phyloP scores from a whole-genome alignment of 2,329 filamentous ascomycete genomes.

The Alternaria sp. region DNA sequence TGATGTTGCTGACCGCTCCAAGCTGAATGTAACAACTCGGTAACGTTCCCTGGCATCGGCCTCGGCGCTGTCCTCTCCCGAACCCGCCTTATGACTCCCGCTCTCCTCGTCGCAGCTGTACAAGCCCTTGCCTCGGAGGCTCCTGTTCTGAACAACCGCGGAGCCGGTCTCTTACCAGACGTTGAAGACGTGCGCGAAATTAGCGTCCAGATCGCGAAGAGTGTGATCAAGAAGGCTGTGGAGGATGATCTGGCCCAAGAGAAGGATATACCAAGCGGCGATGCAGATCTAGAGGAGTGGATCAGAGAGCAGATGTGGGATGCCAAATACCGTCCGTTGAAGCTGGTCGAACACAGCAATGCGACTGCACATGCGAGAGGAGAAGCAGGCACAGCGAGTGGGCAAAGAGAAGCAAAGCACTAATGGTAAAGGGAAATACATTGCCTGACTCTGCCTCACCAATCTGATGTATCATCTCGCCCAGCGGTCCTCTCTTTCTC shows the following conservation, averaged over 20 bases:
- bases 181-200: constrained; percentile 76
- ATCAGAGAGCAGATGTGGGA: constrained; percentile 83
- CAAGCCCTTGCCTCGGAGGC: constrained; percentile 73
- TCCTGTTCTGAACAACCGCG: constrained; percentile 70
- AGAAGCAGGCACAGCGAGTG: constrained; percentile 55
- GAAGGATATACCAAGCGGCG: constrained; percentile 66
- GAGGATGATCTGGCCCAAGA: constrained; percentile 72
- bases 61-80: constrained; percentile 77
- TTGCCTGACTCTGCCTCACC: background rate
- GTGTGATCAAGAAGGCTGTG: constrained; percentile 74
- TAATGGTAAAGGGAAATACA: background rate
- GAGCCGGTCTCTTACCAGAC: constrained; percentile 72
- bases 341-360: constrained; percentile 58
- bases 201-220: constrained; percentile 77
- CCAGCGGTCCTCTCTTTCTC: background rate
- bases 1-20: constrained; percentile 30
- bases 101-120: constrained; percentile 82
- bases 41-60: constrained; percentile 84
- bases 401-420: constrained; percentile 28
- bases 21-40: constrained; percentile 89
- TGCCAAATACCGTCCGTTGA: constrained; percentile 69
- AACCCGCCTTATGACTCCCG: constrained; percentile 70
- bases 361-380: constrained; percentile 67
- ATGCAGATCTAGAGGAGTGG: constrained; percentile 70
- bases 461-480: background rate